Evolutionary conservation across 495 filamentous ascomycete genomes (phyloP), one percentile per base, ranked within the genome.

Genomic region (Penicillium waksmanii): DNA sequence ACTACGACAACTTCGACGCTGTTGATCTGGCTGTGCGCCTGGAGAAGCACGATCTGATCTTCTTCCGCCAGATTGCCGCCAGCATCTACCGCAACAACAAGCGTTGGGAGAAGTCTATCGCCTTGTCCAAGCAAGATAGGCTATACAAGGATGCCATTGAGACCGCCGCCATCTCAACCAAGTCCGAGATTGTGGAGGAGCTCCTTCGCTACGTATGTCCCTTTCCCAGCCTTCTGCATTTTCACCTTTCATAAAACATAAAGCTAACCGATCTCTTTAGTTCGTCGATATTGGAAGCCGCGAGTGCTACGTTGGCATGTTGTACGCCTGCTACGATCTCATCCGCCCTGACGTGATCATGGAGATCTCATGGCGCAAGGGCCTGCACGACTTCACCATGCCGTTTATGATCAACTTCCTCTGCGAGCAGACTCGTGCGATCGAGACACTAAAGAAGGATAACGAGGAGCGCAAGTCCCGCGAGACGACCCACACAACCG

Each of bases 41-140:
- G 13, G 96, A 99, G 83, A 89, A 90, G 73, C 96, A 99, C 69
- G 93, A 98, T 47, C 83, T 98, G 42, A 92, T 99, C 63, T 99
- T 99, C 87, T 99, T 99, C 89, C 87, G 96, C 64, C 96, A 99
- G 78, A 96, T 98, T 66, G 94, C 96, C 10, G 92, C 96, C 64
- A 96, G 84, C 81, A 98, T 99, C 78, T 99, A 98, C 81, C 92
- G 96, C 62, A 98, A 98, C 84, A 97, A 97, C 82, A 98, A 97
- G 87, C 87, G 96, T 58, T 99, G 96, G 96, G 92, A 96, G 74
- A 97, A 98, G 81, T 97, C 95, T n/a, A 98, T 99, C 74, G 87
- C 90, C 51, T 80, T 99, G 48, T 97, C 92, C 11, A 99, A 99
- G 84, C 96, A 98, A 73, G 96, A 99, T 80, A 98, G 96, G 85